phyloP scores from a whole-genome alignment of 495 filamentous ascomycete species.

The Xylona heveae region DNA sequence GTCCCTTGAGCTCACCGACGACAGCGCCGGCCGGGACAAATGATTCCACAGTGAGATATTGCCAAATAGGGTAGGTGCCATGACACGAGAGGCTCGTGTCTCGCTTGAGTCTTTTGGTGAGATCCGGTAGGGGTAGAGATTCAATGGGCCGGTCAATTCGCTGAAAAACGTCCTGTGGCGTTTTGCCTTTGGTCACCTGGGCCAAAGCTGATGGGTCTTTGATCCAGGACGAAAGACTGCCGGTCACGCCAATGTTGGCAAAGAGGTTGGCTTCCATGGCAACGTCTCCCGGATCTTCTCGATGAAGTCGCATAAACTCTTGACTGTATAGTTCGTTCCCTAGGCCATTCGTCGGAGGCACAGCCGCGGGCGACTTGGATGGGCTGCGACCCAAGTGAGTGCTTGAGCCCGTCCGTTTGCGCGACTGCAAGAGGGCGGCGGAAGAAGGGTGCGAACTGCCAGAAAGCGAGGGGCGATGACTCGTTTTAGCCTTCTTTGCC shows the following conservation, averaged over 20 bases:
- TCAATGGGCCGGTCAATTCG: conserved; percentile 30
- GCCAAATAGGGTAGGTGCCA: conserved; percentile 37
- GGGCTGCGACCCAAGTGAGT: conserved; percentile 26
- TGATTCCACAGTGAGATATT: conserved; percentile 43
- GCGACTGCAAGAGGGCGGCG: conserved; percentile 19
- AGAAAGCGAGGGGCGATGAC: conserved; percentile 51
- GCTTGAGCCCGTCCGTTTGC: conserved; percentile 29
- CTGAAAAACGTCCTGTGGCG: conserved; percentile 25
- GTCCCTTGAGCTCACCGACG: conserved; percentile 73
- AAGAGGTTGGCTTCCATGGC: conserved; percentile 42
- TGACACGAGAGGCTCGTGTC: conserved; percentile 21
- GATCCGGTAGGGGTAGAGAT: conserved; percentile 26
- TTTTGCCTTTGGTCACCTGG: conserved; percentile 19
- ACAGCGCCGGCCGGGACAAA: conserved; percentile 39
- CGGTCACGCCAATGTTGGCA: conserved; percentile 42
- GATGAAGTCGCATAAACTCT: conserved; percentile 50
- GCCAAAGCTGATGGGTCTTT: conserved; percentile 31
- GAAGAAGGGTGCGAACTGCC: conserved; percentile 33
- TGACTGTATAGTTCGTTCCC: conserved; percentile 42
- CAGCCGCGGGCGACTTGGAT: conserved; percentile 20
- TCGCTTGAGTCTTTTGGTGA: conserved; percentile 25
- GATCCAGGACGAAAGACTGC: conserved; percentile 50
- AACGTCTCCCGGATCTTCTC: conserved; percentile 31
- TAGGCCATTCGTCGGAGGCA: conserved; percentile 26
- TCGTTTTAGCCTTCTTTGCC: conserved; percentile 54